Conservation (phyloP, 768 basidiomycete genomes). For the Serendipita indica region DNA sequence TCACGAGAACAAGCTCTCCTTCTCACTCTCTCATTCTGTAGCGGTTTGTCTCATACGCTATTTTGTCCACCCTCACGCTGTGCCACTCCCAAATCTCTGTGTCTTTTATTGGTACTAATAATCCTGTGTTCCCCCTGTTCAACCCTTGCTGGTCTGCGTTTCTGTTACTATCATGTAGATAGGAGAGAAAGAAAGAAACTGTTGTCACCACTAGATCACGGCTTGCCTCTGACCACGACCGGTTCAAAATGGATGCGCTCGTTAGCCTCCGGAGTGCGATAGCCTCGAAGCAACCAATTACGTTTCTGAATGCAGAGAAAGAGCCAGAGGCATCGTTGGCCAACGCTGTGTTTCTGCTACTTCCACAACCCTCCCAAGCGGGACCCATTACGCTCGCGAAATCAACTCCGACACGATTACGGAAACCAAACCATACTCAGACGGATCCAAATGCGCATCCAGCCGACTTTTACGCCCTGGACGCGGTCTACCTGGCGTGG, state of each 20-base stretch:
- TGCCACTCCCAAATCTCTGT: too few species aligned
- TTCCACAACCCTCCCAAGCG: constrained; percentile 27
- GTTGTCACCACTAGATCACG: too few species aligned
- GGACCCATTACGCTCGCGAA: constrained; percentile 43
- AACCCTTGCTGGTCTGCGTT: too few species aligned
- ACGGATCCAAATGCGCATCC: constrained; percentile 26
- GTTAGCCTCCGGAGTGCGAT: constrained; percentile 48
- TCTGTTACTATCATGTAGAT: too few species aligned
- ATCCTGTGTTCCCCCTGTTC: too few species aligned
- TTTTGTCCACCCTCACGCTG: background rate
- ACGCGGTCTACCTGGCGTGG: constrained; percentile 79
- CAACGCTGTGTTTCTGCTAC: constrained; percentile 49
- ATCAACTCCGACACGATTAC: constrained; percentile 60
- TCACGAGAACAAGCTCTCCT: too few species aligned
- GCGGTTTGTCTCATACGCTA: background rate
- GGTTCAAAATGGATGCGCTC: constrained; percentile 31
- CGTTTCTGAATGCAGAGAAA: constrained; percentile 29
- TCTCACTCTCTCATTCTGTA: background rate
- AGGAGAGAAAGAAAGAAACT: too few species aligned
- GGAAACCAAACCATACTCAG: constrained; percentile 39
- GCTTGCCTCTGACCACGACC: background rate
- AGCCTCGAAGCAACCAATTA: constrained; percentile 35
- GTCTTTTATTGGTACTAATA: too few species aligned
- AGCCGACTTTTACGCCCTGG: constrained; percentile 60
- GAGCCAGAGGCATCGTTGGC: constrained; percentile 34